A percentile compares a stretch with the other conserved stretches of the same genome.
Evolutionary conservation across 2,329 filamentous ascomycete genomes (phyloP).

Genomic region (Exophiala sp.): DNA sequence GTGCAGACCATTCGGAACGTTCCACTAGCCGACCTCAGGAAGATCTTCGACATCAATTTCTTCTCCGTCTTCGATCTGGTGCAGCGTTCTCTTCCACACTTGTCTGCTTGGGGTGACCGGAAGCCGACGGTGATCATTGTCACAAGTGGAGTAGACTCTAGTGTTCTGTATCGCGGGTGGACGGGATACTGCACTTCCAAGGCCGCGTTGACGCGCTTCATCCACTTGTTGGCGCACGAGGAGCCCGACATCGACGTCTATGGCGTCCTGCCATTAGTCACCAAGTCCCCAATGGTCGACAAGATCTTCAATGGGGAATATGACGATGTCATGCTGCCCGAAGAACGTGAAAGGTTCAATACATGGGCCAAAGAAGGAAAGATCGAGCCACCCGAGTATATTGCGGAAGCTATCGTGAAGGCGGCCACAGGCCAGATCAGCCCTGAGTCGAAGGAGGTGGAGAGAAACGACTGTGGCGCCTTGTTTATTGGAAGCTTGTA

Average conservation of each 20-base stretch:
- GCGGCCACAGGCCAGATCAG: conserved; percentile 2
- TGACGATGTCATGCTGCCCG: conserved; percentile 3
- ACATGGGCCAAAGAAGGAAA: conserved; percentile 4
- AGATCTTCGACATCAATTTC: conserved; percentile 9
- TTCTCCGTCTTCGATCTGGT: conserved; percentile 8
- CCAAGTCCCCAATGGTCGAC: conserved; percentile 6
- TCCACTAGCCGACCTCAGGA: not conserved
- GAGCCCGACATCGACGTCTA: conserved; percentile 1
- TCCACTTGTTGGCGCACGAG: conserved; percentile 5
- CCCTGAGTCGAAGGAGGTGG: conserved; percentile 4
- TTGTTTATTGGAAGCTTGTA: conserved; percentile 9
- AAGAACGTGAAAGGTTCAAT: conserved; percentile 5
- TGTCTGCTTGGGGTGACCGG: conserved; percentile 1
- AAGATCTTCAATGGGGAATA: conserved; percentile 9
- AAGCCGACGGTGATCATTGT: conserved; percentile 6
- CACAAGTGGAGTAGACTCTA: conserved; percentile 4
- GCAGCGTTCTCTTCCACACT: conserved; percentile 2
- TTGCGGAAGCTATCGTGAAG: conserved; percentile 4
- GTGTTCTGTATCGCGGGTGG: conserved; percentile 3
- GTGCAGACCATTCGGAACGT: conserved; percentile 4
- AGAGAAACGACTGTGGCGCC: conserved; percentile 6
- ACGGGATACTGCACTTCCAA: conserved; percentile 8
- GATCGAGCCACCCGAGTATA: conserved; percentile 4
- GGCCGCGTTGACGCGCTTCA: conserved; percentile 6
- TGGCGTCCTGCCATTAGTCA: conserved; percentile 6